These are phyloP conservation scores for Fraxinus ornus DNA, from an alignment of 305 asterid genomes.

Conservation along the genomic window DNA sequence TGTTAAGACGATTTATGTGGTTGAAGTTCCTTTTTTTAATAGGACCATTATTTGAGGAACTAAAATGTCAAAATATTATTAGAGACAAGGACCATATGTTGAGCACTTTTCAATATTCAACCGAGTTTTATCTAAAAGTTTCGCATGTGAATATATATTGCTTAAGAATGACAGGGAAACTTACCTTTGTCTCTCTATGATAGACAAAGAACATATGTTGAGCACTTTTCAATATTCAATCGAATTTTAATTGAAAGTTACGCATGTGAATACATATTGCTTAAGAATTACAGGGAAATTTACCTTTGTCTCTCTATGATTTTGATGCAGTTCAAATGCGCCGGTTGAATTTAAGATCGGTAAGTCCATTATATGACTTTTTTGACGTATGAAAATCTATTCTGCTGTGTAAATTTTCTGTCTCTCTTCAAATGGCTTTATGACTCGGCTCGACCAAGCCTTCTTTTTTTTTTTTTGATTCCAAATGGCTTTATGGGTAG, in stretches of 20 bases:
- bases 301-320: conserved; percentile 22
- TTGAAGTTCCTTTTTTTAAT: not conserved
- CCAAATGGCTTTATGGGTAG: no score
- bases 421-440: no score
- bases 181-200: conserved; percentile 1
- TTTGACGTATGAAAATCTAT: not conserved
- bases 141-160: not conserved
- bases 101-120: conserved; percentile 3
- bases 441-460: no score
- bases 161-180: conserved; percentile 14
- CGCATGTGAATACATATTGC: not conserved
- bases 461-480: no score
- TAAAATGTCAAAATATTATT: not conserved
- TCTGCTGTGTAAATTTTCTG: conserved; percentile 5
- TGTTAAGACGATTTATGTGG: not conserved
- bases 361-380: conserved; percentile 33
- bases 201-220: not conserved
- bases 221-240: not conserved
- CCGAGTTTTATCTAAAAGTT: not conserved
- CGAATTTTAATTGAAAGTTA: not conserved
- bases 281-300: conserved; percentile 18
- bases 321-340: conserved; percentile 58
- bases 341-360: conserved; percentile 76
- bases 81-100: not conserved
- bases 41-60: not conserved